A percentile compares a stretch with the other conserved stretches of the same genome.
phyloP scores from a whole-genome alignment of 2,329 filamentous ascomycete species.

The Purpureocillium lavendulum region DNA sequence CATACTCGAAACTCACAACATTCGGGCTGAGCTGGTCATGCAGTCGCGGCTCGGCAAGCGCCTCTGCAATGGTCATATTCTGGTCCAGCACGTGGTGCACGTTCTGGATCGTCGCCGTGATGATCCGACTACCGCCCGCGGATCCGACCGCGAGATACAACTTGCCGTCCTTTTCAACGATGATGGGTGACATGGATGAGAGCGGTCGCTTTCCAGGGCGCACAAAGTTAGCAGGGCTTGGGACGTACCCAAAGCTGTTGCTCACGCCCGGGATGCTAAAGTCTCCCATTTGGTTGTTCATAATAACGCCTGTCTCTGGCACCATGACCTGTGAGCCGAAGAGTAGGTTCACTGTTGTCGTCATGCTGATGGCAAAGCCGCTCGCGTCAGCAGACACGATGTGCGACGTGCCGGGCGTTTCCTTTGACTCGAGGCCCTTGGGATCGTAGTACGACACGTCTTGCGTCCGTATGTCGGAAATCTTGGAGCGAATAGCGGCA shows the following conservation, averaged over 20 bases:
- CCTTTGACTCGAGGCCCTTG: slow-evolving; percentile 33
- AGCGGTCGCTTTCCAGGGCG: slow-evolving; percentile 69
- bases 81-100: slow-evolving; percentile 67
- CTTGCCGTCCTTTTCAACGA: slow-evolving; percentile 63
- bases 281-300: slow-evolving; percentile 59
- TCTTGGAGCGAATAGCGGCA: slow-evolving; percentile 39
- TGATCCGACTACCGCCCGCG: slow-evolving; percentile 78
- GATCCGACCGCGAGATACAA: slow-evolving; percentile 68
- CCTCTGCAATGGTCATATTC: slow-evolving; percentile 48
- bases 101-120: slow-evolving; percentile 73
- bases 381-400: slow-evolving; percentile 58
- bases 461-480: slow-evolving; percentile 30
- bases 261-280: slow-evolving; percentile 66
- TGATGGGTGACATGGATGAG: slow-evolving; percentile 68
- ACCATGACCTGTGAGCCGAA: slow-evolving; percentile 72
- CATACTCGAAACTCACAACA: slow-evolving; percentile 59
- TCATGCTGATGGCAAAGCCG: slow-evolving; percentile 67
- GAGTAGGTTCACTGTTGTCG: slow-evolving; percentile 72
- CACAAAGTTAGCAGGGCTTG: slow-evolving; percentile 67
- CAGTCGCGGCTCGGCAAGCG: slow-evolving; percentile 60
- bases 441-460: slow-evolving; percentile 36
- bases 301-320: slow-evolving; percentile 73
- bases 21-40: slow-evolving; percentile 79
- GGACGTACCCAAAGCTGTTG: slow-evolving; percentile 72
- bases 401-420: slow-evolving; percentile 62